A percentile compares a stretch with the other conserved stretches of the same genome.
phyloP scores from a whole-genome alignment of 495 filamentous ascomycete species.

The Aspergillus incahuasiensis region DNA sequence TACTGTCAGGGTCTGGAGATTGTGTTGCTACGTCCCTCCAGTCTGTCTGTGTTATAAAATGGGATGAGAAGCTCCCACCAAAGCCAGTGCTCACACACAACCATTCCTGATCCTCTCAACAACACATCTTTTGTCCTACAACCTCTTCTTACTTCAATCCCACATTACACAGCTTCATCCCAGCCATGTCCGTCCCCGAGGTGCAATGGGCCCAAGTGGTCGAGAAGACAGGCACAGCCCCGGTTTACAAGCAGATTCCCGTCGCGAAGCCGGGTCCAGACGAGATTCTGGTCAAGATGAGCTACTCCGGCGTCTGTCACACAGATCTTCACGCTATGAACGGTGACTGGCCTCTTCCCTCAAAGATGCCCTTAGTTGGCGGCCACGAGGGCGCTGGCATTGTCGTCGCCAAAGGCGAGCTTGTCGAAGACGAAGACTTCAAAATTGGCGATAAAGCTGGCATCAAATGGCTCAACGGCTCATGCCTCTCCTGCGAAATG shows the following conservation, averaged over 20 bases:
- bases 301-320: slow-evolving; percentile 91
- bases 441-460: slow-evolving; percentile 78
- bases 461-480: slow-evolving; percentile 89
- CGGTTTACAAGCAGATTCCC: slow-evolving; percentile 76
- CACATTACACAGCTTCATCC: background rate
- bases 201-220: slow-evolving; percentile 86
- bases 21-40: background rate
- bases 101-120: too few species aligned
- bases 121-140: too few species aligned
- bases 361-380: slow-evolving; percentile 81
- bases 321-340: slow-evolving; percentile 82
- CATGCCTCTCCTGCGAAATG: slow-evolving; percentile 73
- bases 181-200: slow-evolving; percentile 52
- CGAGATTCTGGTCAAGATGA: slow-evolving; percentile 88
- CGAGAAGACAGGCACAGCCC: slow-evolving; percentile 68
- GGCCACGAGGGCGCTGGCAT: slow-evolving; percentile 89
- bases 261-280: slow-evolving; percentile 75
- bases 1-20: background rate
- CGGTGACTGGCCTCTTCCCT: slow-evolving; percentile 79
- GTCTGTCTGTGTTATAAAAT: background rate
- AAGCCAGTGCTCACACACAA: background rate
- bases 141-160: background rate
- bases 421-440: slow-evolving; percentile 66
- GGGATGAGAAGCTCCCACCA: background rate
- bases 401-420: slow-evolving; percentile 71